Base-by-base conservation (phyloP, 2,329 filamentous ascomycete genomes). In the Epicoccum sorghinum region DNA sequence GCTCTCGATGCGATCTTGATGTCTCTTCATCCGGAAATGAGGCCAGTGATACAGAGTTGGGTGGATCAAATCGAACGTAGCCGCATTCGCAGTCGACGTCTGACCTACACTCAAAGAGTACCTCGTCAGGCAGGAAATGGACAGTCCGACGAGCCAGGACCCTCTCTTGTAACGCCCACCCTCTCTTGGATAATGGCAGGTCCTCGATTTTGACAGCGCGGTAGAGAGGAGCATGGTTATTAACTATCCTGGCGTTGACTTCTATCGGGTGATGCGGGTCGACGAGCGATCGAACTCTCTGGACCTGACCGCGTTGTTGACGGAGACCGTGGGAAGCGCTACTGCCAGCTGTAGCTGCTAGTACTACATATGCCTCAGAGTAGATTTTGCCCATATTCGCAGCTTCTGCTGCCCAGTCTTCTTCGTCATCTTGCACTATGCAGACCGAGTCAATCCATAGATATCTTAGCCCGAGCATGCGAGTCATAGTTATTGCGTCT, bases 401-500 rank as follows among this genome's bases (percentile, higher is more conserved):
- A 4, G 56, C 47, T 36, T 66, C 58, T 1, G 29, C 14, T 25
- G 52, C 54, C 57, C 61, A 64, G 10, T 64, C 59, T 2, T 55
- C 42, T 7, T 29, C 32, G 7, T 53, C 54, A 24, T 65, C 64
- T 44, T 65, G 64, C 12, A 65, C 46, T 23, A 65, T 66, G 35
- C 64, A 66, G 0, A 66, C 33, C 0, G 44, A 43, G 36, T 67
- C 64, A 8, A 67, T 59, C 62, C 64, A 67, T 7, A 64, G n/a
- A 25, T 62, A 63, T 2, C 45, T 12, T 2, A 59, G 18, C 2
- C 42, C 44, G 4, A 62, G 27, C 7, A 29, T 7, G 0, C 47
- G 35, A 4, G 52, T 54, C 7, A 61, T 33, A 2, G 39, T 30
- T 4, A 59, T 48, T 3, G 56, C 60, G 41, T 63, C 55, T 22